Conservation (phyloP, 2,329 filamentous ascomycete genomes). For the Akanthomyces dipterigenus region DNA sequence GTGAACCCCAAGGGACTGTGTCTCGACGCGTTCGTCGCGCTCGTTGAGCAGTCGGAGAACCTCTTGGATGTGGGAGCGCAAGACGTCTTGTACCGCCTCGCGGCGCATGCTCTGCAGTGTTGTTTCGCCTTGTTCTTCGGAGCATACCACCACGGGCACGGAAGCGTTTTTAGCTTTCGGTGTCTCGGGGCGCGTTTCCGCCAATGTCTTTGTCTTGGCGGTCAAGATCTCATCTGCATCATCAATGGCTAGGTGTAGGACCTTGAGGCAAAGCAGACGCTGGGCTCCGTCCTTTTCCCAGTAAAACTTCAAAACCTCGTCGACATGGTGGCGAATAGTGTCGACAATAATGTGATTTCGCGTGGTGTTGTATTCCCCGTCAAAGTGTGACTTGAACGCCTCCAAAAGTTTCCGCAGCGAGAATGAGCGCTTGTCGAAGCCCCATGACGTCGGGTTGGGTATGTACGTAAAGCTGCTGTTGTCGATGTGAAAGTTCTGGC, state of each 20-base stretch:
- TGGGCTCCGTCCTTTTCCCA: constrained; percentile 18
- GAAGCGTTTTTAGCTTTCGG: not conserved
- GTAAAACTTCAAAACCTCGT: constrained; percentile 18
- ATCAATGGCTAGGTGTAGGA: constrained; percentile 34
- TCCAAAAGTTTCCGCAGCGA: constrained; percentile 35
- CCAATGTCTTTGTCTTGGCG: constrained; percentile 19
- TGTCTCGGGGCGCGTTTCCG: not conserved
- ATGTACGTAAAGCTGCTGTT: constrained; percentile 46
- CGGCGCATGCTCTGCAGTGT: constrained; percentile 21
- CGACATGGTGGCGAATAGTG: constrained; percentile 21
- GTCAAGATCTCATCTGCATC: constrained; percentile 38
- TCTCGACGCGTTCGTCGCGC: constrained; percentile 24
- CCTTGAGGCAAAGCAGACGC: constrained; percentile 30
- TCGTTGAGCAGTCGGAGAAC: constrained; percentile 40
- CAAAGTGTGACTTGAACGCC: constrained; percentile 29
- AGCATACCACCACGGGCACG: constrained; percentile 2
- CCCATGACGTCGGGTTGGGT: constrained; percentile 49
- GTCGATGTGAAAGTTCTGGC: constrained; percentile 41
- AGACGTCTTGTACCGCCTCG: constrained; percentile 36
- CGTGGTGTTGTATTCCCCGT: constrained; percentile 13
- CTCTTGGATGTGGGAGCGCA: constrained; percentile 44
- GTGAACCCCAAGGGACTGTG: constrained; percentile 16
- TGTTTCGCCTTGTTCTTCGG: constrained; percentile 12
- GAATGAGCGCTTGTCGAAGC: constrained; percentile 46
- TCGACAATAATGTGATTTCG: constrained; percentile 20